phyloP scores from a whole-genome alignment of 2,329 filamentous ascomycete genomes.

The Monilinia fructigena region DNA sequence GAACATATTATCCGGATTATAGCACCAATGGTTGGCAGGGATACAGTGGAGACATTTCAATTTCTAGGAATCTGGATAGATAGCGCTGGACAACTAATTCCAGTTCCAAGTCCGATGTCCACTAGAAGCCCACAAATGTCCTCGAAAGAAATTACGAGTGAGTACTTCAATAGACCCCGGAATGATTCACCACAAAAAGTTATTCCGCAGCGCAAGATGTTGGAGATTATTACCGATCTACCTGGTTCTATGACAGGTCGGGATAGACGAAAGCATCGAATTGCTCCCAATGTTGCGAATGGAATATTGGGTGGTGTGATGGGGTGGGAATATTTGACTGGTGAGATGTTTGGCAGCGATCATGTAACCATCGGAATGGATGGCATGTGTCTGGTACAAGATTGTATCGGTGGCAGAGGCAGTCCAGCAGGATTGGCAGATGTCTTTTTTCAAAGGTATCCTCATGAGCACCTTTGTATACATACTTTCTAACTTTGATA shows the following conservation, averaged over 20 bases:
- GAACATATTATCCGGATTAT: slow-evolving; percentile 33
- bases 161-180: not conserved
- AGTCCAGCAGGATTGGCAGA: slow-evolving; percentile 34
- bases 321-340: slow-evolving; percentile 42
- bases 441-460: slow-evolving; percentile 36
- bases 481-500: slow-evolving; percentile 30
- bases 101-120: slow-evolving; percentile 9
- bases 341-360: slow-evolving; percentile 42
- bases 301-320: slow-evolving; percentile 34
- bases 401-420: slow-evolving; percentile 40
- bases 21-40: slow-evolving; percentile 32
- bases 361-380: slow-evolving; percentile 40
- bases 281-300: slow-evolving; percentile 22
- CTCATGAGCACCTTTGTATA: not conserved
- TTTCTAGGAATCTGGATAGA: slow-evolving; percentile 36
- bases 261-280: slow-evolving; percentile 21
- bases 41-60: slow-evolving; percentile 31
- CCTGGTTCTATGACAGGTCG: slow-evolving; percentile 32
- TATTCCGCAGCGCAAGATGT: slow-evolving; percentile 28
- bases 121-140: not conserved
- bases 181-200: not conserved
- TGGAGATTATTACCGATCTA: slow-evolving; percentile 40
- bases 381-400: slow-evolving; percentile 41
- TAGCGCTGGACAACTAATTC: slow-evolving; percentile 29
- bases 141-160: not conserved